A percentile compares a stretch with the other conserved stretches of the same genome.
Conservation (phyloP, 192 early-diverging fungal genomes). For the Linderina pennispora region DNA sequence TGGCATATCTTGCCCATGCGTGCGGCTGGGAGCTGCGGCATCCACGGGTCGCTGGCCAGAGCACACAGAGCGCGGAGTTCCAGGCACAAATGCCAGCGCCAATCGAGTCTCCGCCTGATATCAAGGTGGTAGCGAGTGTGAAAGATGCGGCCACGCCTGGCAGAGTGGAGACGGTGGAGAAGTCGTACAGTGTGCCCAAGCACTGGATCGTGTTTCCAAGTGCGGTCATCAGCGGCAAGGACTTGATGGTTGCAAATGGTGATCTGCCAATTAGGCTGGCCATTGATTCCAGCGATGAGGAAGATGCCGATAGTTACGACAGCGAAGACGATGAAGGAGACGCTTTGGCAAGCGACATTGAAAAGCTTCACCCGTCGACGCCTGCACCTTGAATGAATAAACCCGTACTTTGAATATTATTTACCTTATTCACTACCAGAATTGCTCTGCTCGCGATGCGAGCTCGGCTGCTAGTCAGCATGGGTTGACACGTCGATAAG, state of each 20-base stretch:
- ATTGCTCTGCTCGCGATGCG: too few species aligned
- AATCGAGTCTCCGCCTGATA: constrained; percentile 1
- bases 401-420: too few species aligned
- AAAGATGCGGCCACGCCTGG: neutral
- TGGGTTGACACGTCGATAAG: too few species aligned
- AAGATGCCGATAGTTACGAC: constrained; percentile 2
- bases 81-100: neutral
- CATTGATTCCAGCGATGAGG: constrained; percentile 25
- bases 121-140: constrained; percentile 9
- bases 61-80: constrained; percentile 38
- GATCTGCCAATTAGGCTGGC: constrained; percentile 23
- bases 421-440: too few species aligned
- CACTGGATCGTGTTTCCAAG: constrained; percentile 45
- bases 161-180: constrained; percentile 3
- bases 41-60: constrained; percentile 55
- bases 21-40: constrained; percentile 74
- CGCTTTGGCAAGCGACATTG: too few species aligned
- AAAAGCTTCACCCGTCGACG: too few species aligned
- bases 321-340: neutral
- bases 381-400: too few species aligned
- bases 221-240: constrained; percentile 29
- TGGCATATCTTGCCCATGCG: constrained; percentile 64
- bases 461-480: too few species aligned
- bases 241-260: constrained; percentile 32
- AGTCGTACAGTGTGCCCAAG: constrained; percentile 15